These are phyloP conservation scores for Volvox africanus DNA, from an alignment of 139 green algal species.

Conservation along the genomic window DNA sequence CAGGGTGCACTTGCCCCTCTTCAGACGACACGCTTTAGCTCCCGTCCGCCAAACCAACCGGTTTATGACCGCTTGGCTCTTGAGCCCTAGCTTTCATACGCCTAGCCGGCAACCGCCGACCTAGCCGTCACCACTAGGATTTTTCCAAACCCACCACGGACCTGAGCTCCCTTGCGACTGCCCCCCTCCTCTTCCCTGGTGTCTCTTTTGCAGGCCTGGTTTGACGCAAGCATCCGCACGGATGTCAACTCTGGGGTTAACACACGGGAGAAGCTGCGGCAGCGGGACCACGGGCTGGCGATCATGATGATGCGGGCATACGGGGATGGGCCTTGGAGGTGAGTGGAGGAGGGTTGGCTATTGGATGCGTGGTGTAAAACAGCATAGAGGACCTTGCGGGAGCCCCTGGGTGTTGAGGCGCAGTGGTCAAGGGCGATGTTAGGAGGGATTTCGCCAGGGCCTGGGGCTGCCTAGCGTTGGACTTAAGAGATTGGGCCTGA, in stretches of 20 bases:
- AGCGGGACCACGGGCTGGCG: slow-evolving; percentile 73
- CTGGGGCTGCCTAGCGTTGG: too few relatives aligned
- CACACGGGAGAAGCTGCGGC: slow-evolving; percentile 69
- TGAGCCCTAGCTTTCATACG: too few relatives aligned
- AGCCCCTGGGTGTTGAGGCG: background rate
- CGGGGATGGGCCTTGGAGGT: slow-evolving; percentile 69
- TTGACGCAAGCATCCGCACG: slow-evolving; percentile 71
- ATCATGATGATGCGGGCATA: slow-evolving; percentile 62
- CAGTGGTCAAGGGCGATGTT: background rate
- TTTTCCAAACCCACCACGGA: too few relatives aligned
- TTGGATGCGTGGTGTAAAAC: background rate
- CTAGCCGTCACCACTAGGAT: too few relatives aligned
- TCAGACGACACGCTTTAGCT: too few relatives aligned
- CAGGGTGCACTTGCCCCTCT: too few relatives aligned
- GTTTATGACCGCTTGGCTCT: too few relatives aligned
- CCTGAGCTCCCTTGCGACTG: background rate
- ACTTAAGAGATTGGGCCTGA: too few relatives aligned
- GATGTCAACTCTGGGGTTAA: slow-evolving; percentile 86
- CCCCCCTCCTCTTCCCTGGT: background rate
- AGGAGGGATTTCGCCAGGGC: background rate
- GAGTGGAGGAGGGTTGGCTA: background rate
- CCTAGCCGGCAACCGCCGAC: too few relatives aligned
- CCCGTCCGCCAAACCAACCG: too few relatives aligned
- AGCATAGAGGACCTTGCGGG: background rate
- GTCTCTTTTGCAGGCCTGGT: slow-evolving; percentile 69